phyloP scores from a whole-genome alignment of 2,329 filamentous ascomycete species.

The Nigrospora sphaerica region DNA sequence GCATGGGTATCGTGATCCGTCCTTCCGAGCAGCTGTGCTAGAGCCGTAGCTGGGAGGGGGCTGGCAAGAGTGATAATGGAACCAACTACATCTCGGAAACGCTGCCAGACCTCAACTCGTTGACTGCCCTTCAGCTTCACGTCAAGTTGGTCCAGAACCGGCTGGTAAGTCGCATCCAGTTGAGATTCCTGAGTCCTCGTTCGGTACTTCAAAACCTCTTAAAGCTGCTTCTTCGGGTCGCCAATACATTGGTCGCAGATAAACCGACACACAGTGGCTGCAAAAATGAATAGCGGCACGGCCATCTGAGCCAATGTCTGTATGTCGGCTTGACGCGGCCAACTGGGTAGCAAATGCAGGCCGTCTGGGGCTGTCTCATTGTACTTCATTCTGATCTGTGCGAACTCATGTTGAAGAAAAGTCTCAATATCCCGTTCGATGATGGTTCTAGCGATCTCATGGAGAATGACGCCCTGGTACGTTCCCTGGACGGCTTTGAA shows the following conservation, averaged over 20 bases:
- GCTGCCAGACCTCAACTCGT: neutral
- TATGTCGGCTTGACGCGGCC: constrained; percentile 17
- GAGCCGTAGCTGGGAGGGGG: neutral
- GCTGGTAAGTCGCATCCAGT: constrained; percentile 13
- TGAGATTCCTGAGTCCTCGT: constrained; percentile 5
- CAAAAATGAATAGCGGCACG: constrained; percentile 21
- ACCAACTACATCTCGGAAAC: too few species aligned
- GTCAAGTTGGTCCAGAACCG: constrained; percentile 5
- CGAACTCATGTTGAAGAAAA: constrained; percentile 11
- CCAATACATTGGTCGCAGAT: constrained; percentile 7
- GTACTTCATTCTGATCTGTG: too few species aligned
- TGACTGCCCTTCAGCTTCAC: neutral
- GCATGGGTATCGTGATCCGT: neutral
- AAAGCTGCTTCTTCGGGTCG: constrained; percentile 1
- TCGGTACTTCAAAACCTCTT: neutral
- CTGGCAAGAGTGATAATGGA: neutral
- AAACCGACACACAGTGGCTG: constrained; percentile 19
- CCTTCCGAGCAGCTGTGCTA: neutral
- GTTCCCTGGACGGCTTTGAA: constrained; percentile 20
- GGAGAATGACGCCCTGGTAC: constrained; percentile 25
- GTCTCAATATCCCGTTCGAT: neutral
- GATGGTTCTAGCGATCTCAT: constrained; percentile 20
- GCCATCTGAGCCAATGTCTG: constrained; percentile 10
- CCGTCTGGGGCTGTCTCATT: too few species aligned
- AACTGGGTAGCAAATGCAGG: constrained; percentile 6